These are phyloP conservation scores for Galerina sulciceps DNA, from an alignment of 768 basidiomycete genomes.

Conservation along the genomic window DNA sequence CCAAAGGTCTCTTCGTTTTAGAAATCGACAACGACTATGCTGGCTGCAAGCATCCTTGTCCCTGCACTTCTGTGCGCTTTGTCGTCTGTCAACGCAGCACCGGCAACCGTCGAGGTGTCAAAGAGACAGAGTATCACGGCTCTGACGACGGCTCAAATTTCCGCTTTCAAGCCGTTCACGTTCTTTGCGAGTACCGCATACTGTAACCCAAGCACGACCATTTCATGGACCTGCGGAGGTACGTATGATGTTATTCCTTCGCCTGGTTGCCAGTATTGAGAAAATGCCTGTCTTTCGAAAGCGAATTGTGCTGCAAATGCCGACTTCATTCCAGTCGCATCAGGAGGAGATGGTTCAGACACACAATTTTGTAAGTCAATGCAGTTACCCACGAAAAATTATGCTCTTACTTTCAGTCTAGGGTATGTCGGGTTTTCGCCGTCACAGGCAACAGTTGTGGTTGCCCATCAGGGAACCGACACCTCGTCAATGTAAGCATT, in stretches of 20 bases:
- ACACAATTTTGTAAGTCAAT: constrained; percentile 43
- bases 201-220: constrained; percentile 44
- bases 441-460: constrained; percentile 38
- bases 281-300: constrained; percentile 9
- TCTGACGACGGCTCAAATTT: constrained; percentile 44
- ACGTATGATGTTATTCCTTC: constrained; percentile 14
- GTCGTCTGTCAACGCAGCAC: constrained; percentile 8
- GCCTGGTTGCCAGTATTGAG: background rate
- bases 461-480: constrained; percentile 49
- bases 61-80: constrained; percentile 9
- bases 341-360: constrained; percentile 44
- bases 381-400: background rate
- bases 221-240: constrained; percentile 57
- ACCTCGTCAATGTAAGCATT: constrained; percentile 33
- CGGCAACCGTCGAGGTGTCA: constrained; percentile 11
- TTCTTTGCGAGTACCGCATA: constrained; percentile 55
- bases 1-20: background rate
- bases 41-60: constrained; percentile 10
- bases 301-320: constrained; percentile 45
- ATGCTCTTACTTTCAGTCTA: background rate
- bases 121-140: constrained; percentile 26
- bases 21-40: constrained; percentile 1
- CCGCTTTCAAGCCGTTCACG: constrained; percentile 48
- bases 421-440: constrained; percentile 36
- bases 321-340: constrained; percentile 43